phyloP scores from a whole-genome alignment of 2,329 filamentous ascomycete species.

The Pseudopithomyces maydicus region DNA sequence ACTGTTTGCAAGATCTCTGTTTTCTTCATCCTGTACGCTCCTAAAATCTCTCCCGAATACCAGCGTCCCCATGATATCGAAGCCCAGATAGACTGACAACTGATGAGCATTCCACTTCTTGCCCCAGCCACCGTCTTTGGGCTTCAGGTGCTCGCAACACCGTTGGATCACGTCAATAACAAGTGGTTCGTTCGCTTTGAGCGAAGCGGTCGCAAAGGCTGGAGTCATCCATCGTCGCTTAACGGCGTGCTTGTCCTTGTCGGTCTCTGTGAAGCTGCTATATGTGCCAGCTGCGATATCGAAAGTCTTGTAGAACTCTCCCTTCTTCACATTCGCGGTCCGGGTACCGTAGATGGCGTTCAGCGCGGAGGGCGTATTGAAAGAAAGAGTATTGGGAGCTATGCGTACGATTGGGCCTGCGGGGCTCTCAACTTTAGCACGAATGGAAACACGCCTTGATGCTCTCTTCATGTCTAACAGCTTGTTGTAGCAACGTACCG shows the following conservation, averaged over 20 bases:
- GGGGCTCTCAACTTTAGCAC: neutral
- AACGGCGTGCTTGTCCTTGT: slow-evolving; percentile 46
- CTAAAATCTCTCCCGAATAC: slow-evolving; percentile 44
- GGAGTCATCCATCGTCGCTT: slow-evolving; percentile 49
- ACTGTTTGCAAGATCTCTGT: slow-evolving; percentile 32
- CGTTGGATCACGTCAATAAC: slow-evolving; percentile 43
- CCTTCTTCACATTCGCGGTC: slow-evolving; percentile 52
- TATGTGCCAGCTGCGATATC: slow-evolving; percentile 43
- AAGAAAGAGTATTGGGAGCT: slow-evolving; percentile 30
- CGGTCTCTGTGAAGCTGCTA: slow-evolving; percentile 48
- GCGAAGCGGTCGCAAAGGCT: slow-evolving; percentile 47
- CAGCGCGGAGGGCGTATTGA: slow-evolving; percentile 30
- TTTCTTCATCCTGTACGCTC: slow-evolving; percentile 37
- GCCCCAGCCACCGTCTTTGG: slow-evolving; percentile 35
- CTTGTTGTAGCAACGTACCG: slow-evolving; percentile 12
- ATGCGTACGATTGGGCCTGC: slow-evolving; percentile 34
- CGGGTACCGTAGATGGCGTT: slow-evolving; percentile 33
- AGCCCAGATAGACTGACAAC: slow-evolving; percentile 46
- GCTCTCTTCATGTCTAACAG: neutral
- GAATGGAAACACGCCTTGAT: neutral
- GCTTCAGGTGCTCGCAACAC: slow-evolving; percentile 34
- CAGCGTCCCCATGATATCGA: slow-evolving; percentile 55
- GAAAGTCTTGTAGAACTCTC: slow-evolving; percentile 52
- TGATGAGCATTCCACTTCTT: slow-evolving; percentile 46
- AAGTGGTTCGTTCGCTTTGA: slow-evolving; percentile 47